Percentiles rank a stretch among this genome's conserved stretches.
Evolutionary conservation across 2,329 filamentous ascomycete genomes (phyloP).

Genomic region (Colletotrichum sp.): DNA sequence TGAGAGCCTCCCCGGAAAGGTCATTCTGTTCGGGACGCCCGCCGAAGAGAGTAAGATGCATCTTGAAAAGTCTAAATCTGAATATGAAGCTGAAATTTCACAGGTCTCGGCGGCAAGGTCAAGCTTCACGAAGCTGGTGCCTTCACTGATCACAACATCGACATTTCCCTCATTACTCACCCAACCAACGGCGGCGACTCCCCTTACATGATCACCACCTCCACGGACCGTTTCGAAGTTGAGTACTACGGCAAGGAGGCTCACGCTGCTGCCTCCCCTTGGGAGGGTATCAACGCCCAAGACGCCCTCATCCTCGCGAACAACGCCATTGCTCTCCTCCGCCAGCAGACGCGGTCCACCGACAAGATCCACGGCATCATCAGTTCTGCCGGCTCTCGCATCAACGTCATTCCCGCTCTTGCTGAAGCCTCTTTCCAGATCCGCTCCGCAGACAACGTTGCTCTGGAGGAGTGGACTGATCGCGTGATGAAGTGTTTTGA

Average conservation of each 20-base stretch:
- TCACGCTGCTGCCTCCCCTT: conserved; percentile 52
- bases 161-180: conserved; percentile 33
- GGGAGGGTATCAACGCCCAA: conserved; percentile 55
- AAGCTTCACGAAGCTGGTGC: conserved; percentile 45
- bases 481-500: conserved; percentile 30
- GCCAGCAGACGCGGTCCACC: conserved; percentile 53
- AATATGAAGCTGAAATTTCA: neutral
- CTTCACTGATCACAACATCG: conserved; percentile 35
- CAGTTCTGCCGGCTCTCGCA: conserved; percentile 39
- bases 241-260: conserved; percentile 49
- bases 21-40: conserved; percentile 54
- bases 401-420: conserved; percentile 53
- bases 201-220: conserved; percentile 16
- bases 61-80: neutral
- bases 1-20: conserved; percentile 45
- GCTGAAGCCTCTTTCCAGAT: conserved; percentile 64
- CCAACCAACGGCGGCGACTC: conserved; percentile 18
- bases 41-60: conserved; percentile 47
- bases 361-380: conserved; percentile 57
- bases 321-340: conserved; percentile 47
- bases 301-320: conserved; percentile 49
- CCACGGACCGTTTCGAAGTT: conserved; percentile 28
- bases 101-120: conserved; percentile 52
- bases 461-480: conserved; percentile 25
- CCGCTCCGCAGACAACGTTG: conserved; percentile 48